A percentile compares a stretch with the other conserved stretches of the same genome.
Evolutionary conservation across 75 land plant genomes (phyloP).

Genomic region (Selaginella tamariscina): DNA sequence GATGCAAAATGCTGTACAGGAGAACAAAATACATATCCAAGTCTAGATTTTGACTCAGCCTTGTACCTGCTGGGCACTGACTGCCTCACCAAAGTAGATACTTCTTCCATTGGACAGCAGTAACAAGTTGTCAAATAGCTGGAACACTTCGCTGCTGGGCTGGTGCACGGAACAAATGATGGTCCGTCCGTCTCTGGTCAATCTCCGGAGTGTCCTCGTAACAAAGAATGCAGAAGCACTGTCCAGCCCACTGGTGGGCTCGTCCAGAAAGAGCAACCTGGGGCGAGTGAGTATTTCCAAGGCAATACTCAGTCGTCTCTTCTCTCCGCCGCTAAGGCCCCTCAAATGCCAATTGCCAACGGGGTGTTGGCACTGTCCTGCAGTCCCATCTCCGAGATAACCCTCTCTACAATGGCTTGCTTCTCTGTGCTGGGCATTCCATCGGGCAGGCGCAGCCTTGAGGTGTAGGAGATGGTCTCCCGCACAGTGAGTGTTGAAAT

Average conservation of each 20-base stretch:
- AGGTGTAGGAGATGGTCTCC: not conserved
- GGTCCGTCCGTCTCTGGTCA: conserved; percentile 57
- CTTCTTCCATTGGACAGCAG: conserved; percentile 56
- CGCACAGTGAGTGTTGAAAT: not conserved
- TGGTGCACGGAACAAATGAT: conserved; percentile 73
- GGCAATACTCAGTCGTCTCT: not conserved
- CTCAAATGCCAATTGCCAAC: not conserved
- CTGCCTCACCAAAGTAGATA: conserved; percentile 67
- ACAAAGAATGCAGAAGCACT: conserved; percentile 85
- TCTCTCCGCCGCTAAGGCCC: not conserved
- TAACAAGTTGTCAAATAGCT: conserved; percentile 65
- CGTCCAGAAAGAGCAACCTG: not conserved
- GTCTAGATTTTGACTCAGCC: no score
- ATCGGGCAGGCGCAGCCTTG: not conserved
- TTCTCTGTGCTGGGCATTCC: not conserved
- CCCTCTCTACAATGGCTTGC: not conserved
- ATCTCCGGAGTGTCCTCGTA: conserved; percentile 38
- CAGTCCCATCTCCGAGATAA: not conserved
- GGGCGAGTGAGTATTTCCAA: not conserved
- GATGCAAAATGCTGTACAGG: conserved; percentile 62
- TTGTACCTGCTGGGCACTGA: conserved; percentile 43
- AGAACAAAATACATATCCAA: not conserved
- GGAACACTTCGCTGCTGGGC: conserved; percentile 82
- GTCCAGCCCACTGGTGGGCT: conserved; percentile 9
- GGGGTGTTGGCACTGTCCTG: not conserved